Base-by-base conservation (phyloP, 2,329 filamentous ascomycete genomes). In the Trichoderma afroharzianum region DNA sequence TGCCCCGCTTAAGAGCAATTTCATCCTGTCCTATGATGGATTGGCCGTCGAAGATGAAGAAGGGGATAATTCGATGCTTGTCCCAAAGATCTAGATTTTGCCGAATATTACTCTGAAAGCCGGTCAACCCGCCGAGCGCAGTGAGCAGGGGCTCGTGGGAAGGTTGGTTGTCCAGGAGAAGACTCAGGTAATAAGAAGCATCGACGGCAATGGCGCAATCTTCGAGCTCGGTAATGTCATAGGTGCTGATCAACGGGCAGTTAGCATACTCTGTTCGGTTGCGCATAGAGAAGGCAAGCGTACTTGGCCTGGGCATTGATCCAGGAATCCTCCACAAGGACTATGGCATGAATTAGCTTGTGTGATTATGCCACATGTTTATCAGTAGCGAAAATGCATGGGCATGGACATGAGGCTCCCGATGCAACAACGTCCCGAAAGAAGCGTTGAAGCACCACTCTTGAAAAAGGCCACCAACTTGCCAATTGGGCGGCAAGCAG, bases 1-100 rank as follows among this genome's bases (percentile, higher is more conserved):
- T 87, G 30, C 88, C 89, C 59, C 88, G 88, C 75, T 90, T 87
- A 69, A 92, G 86, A 28, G 90, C 85, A 72, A 91, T 86, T 61
- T 93, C 90, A 77, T 95, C 91, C 77, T 93, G 92, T 71, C 92
- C 92, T 50, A 90, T 90, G 73, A 94, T 88, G 50, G 94, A 90
- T 77, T 97, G 88, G 43, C 96, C 96, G 80, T 95, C 93, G 82
- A 99, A 99, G 66, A 99, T 87, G 80, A 99, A 98, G 74, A 97
- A 84, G 2, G 93, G 93, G n/a, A 85, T 89, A 67, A 97, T 91
- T 24, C 88, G 88, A 76, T 91, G 84, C 59, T 87, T 86, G 73
- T 89, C 88, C 86, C 96, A 93, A 72, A 85, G 85, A 72, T 92
- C 87, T 33, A 99, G 85, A 76, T 97, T 93, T 64, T 88, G 87